Evolutionary conservation across 805 yeast species (phyloP).

Genomic region (Wickerhamomyces hampshirensis): DNA sequence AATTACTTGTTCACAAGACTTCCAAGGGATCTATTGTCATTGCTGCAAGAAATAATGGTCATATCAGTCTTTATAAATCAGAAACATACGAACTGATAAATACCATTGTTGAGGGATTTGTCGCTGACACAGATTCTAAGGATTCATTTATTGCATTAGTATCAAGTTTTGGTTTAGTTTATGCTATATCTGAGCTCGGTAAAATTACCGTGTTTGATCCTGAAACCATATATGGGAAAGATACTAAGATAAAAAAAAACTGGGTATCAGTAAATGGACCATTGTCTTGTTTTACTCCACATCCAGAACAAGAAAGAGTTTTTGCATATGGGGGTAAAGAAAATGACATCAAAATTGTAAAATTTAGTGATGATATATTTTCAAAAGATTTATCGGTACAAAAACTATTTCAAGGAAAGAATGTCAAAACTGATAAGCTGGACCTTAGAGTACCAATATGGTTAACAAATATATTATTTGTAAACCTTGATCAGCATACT

Average conservation of each 20-base stretch:
- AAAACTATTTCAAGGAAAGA: conserved; percentile 63
- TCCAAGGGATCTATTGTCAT: conserved; percentile 30
- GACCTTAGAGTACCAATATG: conserved; percentile 82
- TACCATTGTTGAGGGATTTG: conserved; percentile 12
- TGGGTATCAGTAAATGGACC: conserved; percentile 41
- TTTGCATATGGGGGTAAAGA: conserved; percentile 89
- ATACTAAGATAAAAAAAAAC: conserved; percentile 14
- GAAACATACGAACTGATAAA: conserved; percentile 24
- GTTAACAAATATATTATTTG: conserved; percentile 55
- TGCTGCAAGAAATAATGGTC: conserved; percentile 43
- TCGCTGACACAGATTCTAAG: conserved; percentile 10
- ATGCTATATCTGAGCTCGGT: conserved; percentile 34
- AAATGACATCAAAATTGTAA: conserved; percentile 54
- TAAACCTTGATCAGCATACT: conserved; percentile 30
- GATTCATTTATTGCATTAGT: conserved; percentile 38
- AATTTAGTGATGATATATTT: conserved; percentile 29
- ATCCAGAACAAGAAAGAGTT: conserved; percentile 43
- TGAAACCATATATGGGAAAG: conserved; percentile 11
- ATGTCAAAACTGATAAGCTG: conserved; percentile 74
- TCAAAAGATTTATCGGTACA: conserved; percentile 9
- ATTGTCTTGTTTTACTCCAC: conserved; percentile 41
- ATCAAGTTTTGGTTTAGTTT: conserved; percentile 22
- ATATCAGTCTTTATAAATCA: conserved; percentile 35
- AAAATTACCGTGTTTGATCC: conserved; percentile 26
- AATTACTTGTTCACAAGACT: conserved; percentile 30